Evolutionary conservation across 805 yeast species (phyloP), one percentile per base, ranked within the genome.

Genomic region (Metschnikowia lachancei): DNA sequence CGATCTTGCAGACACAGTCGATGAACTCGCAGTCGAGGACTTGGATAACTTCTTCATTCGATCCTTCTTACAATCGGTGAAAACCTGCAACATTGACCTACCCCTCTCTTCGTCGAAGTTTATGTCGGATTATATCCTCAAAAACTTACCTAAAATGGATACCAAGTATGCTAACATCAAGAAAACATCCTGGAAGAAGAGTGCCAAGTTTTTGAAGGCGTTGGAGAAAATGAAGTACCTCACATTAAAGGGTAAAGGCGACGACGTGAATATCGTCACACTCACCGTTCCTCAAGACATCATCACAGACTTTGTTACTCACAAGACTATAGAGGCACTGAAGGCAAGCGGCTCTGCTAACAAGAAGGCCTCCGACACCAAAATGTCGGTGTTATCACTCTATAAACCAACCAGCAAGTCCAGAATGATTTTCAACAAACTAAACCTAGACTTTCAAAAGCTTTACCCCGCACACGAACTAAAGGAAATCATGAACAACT

Each of bases 121-220:
- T 63, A 82, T 91, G 75, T 77, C 94, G 0, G 77, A 74, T 36
- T 82, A 82, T 56, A 69, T 91, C 12, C 72, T 82, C 50, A 78
- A 78, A 41, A 87, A 89, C 64, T 64, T 92, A n/a, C 95, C 96
- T 0, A 73, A 78, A 1, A 76, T 85, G 45, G 84, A 81, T 56
- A 59, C 69, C 3, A 62, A 67, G 22, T 65, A 66, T 41, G 77
- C 83, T 33, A 82, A 78, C 54, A 76, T 86, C 48, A 91, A 90
- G 64, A 85, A 81, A 59, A 82, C 96, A 0, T 79, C 90, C 2
- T 92, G 95, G 95, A 90, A 87, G 64, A 92, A 92, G 60, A 81
- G 92, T 3, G 77, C 90, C 12, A 91, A 90, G 62, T 89, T 84
- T 58, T 67, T 92, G 45, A 92, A 89, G 60, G 82, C 86, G 6